A percentile compares a stretch with the other conserved stretches of the same genome.
These are phyloP conservation scores for Epicoccum nigrum DNA, from an alignment of 2,329 filamentous ascomycete genomes.

Conservation along the genomic window DNA sequence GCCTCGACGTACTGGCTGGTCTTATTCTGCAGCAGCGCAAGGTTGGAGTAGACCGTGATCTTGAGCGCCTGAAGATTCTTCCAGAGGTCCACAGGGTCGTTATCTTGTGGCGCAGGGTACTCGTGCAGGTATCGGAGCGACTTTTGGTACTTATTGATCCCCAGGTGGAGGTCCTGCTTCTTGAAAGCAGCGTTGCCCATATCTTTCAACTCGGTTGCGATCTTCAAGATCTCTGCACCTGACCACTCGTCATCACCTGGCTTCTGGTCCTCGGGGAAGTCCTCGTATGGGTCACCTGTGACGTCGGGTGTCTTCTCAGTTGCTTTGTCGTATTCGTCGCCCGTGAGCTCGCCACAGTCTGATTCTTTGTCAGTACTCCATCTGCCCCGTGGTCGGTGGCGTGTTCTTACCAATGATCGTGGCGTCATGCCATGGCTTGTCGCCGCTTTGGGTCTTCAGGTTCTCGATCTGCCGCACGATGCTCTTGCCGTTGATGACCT, in stretches of 20 bases:
- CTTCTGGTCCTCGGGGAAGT: slow-evolving; percentile 86
- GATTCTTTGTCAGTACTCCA: slow-evolving; percentile 26
- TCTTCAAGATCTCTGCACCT: slow-evolving; percentile 73
- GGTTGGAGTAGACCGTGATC: slow-evolving; percentile 87
- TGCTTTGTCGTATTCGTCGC: slow-evolving; percentile 69
- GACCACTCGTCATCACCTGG: slow-evolving; percentile 63
- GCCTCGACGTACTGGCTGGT: slow-evolving; percentile 73
- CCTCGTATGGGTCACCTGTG: slow-evolving; percentile 91
- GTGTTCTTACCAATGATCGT: slow-evolving; percentile 62
- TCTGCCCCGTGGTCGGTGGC: too few species aligned
- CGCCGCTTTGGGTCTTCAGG: slow-evolving; percentile 71
- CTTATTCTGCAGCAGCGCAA: slow-evolving; percentile 85
- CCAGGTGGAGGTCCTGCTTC: slow-evolving; percentile 69
- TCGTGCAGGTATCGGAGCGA: slow-evolving; percentile 87
- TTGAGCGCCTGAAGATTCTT: slow-evolving; percentile 74
- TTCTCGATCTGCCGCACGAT: slow-evolving; percentile 91
- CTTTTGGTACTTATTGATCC: slow-evolving; percentile 93
- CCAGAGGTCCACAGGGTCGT: slow-evolving; percentile 72
- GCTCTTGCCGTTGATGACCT: slow-evolving; percentile 91
- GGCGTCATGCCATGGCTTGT: slow-evolving; percentile 78
- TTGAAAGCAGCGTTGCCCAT: slow-evolving; percentile 95
- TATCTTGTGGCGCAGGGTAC: slow-evolving; percentile 72
- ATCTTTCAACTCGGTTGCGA: slow-evolving; percentile 84
- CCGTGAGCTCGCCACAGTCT: slow-evolving; percentile 86
- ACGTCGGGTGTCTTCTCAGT: slow-evolving; percentile 74